Base-by-base conservation (phyloP, 2,329 filamentous ascomycete species). In the Purpureocillium takamizusanense region DNA sequence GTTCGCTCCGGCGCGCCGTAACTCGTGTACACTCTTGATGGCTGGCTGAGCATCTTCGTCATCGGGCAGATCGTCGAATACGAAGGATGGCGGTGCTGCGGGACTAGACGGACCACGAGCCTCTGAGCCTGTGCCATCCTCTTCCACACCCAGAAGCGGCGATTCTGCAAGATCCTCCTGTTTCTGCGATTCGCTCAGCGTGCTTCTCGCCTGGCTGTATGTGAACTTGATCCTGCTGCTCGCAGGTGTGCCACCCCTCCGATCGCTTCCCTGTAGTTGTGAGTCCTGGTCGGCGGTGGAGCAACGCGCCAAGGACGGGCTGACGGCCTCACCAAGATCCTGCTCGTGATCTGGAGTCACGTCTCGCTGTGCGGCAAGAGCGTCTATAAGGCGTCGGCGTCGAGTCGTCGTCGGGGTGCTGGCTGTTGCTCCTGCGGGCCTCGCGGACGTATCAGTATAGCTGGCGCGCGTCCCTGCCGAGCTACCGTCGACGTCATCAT, bases 1-100 rank as follows among this genome's bases (percentile, higher is more conserved):
- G 50, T 81, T 81, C 16, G 76, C 78, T 13, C 79, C 79, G 4
- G 78, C 77, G 42, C 81, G 74, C 37, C 77, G 69, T 31, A 83
- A 58, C 51, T 83, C 79, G 51, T 83, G 78, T 14, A 83, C 73
- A 46, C 75, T 79, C 41, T 72, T 69, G 34, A 82, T 76, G 21
- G 72, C 70, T 14, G 69, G 66, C 33, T 65, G 67, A 15, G 60
- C 48, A 13, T 65, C 63, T 16, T 65, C 60, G 2, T 66, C 62
- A 12, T 56, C 53, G 5, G 70, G 69, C 14, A 46, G 42, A 6
- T 53, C 51, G 10, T 56, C 55, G n/a, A 49, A 46, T 8, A 50
- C 46, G 30, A 51, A 45, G 17, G 47, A 46, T 21, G 52, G 47
- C 16, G 21, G 42, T 41, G 6, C 43, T 46, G 1, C 5, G 10